These are phyloP conservation scores for Mycena citricolor DNA, from an alignment of 1,284 basidiomycete genomes.

Conservation along the genomic window DNA sequence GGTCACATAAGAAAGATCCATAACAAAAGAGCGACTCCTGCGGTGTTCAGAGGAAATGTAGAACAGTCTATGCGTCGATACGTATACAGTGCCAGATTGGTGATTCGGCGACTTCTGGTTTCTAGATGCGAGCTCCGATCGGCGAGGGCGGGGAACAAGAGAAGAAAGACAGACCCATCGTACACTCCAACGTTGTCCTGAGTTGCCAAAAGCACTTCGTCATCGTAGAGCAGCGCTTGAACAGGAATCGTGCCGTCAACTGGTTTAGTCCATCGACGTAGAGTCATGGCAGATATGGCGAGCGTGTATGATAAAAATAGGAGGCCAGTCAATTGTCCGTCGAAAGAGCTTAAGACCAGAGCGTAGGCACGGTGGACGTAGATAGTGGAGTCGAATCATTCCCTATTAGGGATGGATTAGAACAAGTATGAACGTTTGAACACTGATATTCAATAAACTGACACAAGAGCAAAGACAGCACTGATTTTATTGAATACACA, in stretches of 20 bases:
- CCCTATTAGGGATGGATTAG: too few relatives aligned
- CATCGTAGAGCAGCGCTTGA: conserved; percentile 69
- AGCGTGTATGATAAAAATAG: too few relatives aligned
- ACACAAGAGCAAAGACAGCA: too few relatives aligned
- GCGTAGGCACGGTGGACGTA: too few relatives aligned
- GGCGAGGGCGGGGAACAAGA: conserved; percentile 24
- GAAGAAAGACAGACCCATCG: conserved; percentile 67
- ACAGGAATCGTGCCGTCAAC: conserved; percentile 76
- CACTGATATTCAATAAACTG: too few relatives aligned
- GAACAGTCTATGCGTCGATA: conserved; percentile 86
- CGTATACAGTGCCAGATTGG: conserved; percentile 69
- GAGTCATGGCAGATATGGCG: too few relatives aligned
- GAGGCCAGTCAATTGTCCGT: too few relatives aligned
- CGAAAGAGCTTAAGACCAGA: too few relatives aligned
- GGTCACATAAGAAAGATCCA: conserved; percentile 66
- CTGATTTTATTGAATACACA: too few relatives aligned
- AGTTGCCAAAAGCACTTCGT: conserved; percentile 72
- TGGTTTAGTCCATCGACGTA: conserved; percentile 52
- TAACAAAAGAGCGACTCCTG: conserved; percentile 51
- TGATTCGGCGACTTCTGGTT: conserved; percentile 77
- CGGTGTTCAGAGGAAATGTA: conserved; percentile 67
- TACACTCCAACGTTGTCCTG: conserved; percentile 87
- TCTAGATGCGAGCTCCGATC: conserved; percentile 49
- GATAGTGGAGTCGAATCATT: too few relatives aligned
- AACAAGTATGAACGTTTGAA: too few relatives aligned